phyloP scores from a whole-genome alignment of 805 yeast genomes.

The Ogataea thermomethanolica region DNA sequence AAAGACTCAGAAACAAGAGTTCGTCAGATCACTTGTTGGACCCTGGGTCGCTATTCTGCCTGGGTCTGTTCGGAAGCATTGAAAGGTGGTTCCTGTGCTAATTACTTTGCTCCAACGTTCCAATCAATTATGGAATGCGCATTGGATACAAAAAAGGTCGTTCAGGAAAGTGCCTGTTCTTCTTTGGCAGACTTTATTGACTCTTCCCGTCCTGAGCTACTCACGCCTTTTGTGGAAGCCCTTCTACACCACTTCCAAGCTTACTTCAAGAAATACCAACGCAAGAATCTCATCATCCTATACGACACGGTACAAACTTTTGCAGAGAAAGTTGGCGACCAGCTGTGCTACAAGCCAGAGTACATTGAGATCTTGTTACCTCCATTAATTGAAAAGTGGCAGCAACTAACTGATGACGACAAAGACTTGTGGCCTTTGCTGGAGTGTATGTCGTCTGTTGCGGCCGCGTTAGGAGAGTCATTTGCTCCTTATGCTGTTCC shows the following conservation, averaged over 20 bases:
- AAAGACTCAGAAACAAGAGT: conserved; percentile 78
- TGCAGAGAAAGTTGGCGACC: conserved; percentile 69
- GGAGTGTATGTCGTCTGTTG: conserved; percentile 90
- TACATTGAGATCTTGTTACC: conserved; percentile 68
- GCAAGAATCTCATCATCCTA: conserved; percentile 73
- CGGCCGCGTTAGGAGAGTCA: conserved; percentile 77
- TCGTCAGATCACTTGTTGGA: conserved; percentile 94
- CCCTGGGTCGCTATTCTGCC: conserved; percentile 75
- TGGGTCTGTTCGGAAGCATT: conserved; percentile 78
- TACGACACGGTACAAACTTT: conserved; percentile 91
- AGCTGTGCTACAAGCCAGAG: conserved; percentile 48
- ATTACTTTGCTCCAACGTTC: conserved; percentile 72
- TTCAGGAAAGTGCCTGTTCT: conserved; percentile 92
- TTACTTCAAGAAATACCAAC: conserved; percentile 76
- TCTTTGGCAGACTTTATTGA: conserved; percentile 84
- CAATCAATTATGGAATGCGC: conserved; percentile 72
- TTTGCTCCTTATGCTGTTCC: conserved; percentile 89
- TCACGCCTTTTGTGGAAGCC: conserved; percentile 61
- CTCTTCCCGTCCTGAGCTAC: conserved; percentile 57
- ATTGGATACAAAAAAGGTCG: conserved; percentile 81
- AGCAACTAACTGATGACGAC: conserved; percentile 67
- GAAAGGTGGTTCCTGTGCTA: conserved; percentile 57
- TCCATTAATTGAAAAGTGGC: conserved; percentile 83
- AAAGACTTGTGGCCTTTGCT: conserved; percentile 85
- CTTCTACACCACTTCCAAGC: conserved; percentile 65